Conservation (phyloP, 345 rosid species). For the Leavenworthia alabamica region DNA sequence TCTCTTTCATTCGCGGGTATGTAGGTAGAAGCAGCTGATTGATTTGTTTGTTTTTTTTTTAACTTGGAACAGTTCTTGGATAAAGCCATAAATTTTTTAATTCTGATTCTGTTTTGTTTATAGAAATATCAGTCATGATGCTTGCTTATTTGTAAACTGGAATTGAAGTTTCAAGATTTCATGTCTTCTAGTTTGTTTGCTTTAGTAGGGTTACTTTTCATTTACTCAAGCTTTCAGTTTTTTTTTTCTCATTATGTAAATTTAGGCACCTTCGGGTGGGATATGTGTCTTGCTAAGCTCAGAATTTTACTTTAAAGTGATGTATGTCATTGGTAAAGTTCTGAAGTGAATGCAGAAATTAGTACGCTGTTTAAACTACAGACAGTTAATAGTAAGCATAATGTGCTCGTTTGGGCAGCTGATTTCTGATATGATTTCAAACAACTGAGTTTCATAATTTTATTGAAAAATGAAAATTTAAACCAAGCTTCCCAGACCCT, state of each 20-base stretch:
- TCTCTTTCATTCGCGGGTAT: neutral
- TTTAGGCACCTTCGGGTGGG: neutral
- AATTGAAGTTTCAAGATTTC: neutral
- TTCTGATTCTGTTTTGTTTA: constrained; percentile 1
- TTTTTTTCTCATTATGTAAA: neutral
- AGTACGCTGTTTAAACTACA: neutral
- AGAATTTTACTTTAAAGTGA: neutral
- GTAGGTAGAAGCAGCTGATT: neutral
- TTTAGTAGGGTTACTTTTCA: neutral
- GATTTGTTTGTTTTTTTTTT: constrained; percentile 8
- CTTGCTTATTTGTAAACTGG: neutral
- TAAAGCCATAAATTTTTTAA: neutral
- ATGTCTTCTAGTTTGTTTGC: constrained; percentile 1
- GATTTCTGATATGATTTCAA: neutral
- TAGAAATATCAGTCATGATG: neutral
- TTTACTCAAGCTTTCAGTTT: neutral
- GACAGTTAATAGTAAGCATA: neutral
- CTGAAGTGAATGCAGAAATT: neutral
- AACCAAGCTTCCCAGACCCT: neutral
- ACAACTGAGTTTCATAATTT: neutral
- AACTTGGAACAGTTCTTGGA: neutral
- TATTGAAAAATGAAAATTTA: neutral
- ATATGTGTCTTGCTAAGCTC: neutral
- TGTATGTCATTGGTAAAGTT: neutral
- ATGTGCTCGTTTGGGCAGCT: neutral